A percentile compares a stretch with the other conserved stretches of the same genome.
Evolutionary conservation across 1,284 basidiomycete genomes (phyloP).

Genomic region (Vanrija humicola): DNA sequence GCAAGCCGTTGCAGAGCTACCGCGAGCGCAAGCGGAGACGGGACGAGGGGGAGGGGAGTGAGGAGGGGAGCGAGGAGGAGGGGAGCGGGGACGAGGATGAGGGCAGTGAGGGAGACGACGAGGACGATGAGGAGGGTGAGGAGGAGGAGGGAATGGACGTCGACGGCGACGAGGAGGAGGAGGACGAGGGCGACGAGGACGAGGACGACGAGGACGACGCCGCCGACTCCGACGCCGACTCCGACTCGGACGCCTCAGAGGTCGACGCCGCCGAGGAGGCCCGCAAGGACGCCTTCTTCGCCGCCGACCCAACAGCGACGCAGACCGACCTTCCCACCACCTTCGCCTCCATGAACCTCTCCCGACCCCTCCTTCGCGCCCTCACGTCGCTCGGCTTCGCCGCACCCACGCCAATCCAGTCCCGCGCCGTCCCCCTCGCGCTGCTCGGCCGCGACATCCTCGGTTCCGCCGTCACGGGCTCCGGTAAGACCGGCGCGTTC

Average conservation of each 20-base stretch:
- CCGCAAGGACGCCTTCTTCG: conserved; percentile 81
- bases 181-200: conserved; percentile 51
- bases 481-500: conserved; percentile 95
- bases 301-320: conserved; percentile 51
- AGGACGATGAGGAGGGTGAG: conserved; percentile 40
- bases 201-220: conserved; percentile 26
- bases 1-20: conserved; percentile 39
- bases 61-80: conserved; percentile 26
- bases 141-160: conserved; percentile 39
- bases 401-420: conserved; percentile 91
- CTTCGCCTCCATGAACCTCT: conserved; percentile 82
- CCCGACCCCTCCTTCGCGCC: conserved; percentile 81
- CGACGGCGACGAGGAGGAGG: conserved; percentile 29
- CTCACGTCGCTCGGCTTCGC: conserved; percentile 75
- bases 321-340: conserved; percentile 54
- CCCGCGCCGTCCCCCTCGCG: conserved; percentile 85
- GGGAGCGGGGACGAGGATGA: conserved; percentile 23
- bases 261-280: conserved; percentile 70
- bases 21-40: conserved; percentile 60
- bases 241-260: conserved; percentile 55
- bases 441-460: conserved; percentile 92
- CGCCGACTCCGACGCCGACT: conserved; percentile 27
- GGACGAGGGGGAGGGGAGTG: conserved; percentile 24
- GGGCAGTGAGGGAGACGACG: conserved; percentile 37
- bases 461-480: conserved; percentile 90